Evolutionary conservation across 2,329 filamentous ascomycete genomes (phyloP).

Genomic region (Botrytis tulipae): DNA sequence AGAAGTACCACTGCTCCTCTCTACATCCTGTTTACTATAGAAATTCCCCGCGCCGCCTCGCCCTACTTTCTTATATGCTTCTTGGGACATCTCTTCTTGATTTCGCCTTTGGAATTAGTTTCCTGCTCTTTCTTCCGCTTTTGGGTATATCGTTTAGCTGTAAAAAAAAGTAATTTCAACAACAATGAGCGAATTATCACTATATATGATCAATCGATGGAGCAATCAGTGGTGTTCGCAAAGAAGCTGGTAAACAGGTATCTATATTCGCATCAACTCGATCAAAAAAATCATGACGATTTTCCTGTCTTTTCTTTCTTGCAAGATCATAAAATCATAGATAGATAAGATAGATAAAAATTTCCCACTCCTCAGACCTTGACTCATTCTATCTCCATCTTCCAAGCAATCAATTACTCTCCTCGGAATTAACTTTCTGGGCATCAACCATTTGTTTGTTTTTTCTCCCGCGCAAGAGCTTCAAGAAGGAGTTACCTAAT

Average conservation of each 20-base stretch:
- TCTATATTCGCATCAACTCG: background rate
- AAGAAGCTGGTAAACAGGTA: background rate
- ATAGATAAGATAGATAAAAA: background rate
- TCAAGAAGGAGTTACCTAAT: background rate
- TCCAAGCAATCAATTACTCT: slow-evolving; percentile 8
- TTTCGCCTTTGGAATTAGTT: background rate
- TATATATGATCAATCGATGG: background rate
- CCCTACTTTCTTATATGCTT: slow-evolving; percentile 48
- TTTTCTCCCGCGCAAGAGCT: background rate
- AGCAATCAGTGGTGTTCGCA: background rate
- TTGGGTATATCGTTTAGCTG: background rate
- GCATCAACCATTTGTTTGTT: background rate
- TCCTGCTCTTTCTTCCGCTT: background rate
- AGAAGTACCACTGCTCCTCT: slow-evolving; percentile 32
- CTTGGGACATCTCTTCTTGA: slow-evolving; percentile 15
- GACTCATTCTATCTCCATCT: background rate
- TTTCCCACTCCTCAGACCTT: background rate
- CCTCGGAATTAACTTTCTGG: background rate
- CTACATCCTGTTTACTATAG: slow-evolving; percentile 51
- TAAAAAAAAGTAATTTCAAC: background rate
- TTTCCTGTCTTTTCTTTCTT: background rate
- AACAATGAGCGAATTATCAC: background rate
- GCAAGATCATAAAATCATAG: background rate
- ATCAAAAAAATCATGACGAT: background rate
- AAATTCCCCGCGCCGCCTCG: slow-evolving; percentile 66